Conservation (phyloP, 208 protist species). For the Acanthamoeba divionensis region DNA sequence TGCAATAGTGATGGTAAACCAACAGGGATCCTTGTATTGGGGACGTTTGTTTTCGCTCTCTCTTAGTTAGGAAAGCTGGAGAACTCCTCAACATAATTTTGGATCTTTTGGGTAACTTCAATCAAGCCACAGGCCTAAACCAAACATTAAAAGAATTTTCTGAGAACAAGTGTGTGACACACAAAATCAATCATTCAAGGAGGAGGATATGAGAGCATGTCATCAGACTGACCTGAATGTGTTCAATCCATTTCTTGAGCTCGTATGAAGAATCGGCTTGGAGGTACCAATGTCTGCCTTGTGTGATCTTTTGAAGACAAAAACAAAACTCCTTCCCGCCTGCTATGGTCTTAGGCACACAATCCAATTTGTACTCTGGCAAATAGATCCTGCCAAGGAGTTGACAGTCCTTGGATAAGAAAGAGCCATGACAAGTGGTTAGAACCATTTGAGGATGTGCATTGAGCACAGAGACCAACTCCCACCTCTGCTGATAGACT, state of each 20-base stretch:
- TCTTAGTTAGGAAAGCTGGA: too few relatives aligned
- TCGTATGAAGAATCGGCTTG: background rate
- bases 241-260: background rate
- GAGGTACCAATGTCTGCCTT: background rate
- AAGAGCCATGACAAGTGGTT: background rate
- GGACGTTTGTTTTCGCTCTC: too few relatives aligned
- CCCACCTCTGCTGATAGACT: background rate
- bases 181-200: too few relatives aligned
- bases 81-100: too few relatives aligned
- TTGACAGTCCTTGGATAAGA: background rate
- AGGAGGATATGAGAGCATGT: too few relatives aligned
- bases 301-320: background rate
- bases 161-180: too few relatives aligned
- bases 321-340: background rate
- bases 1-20: too few relatives aligned
- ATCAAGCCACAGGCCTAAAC: too few relatives aligned
- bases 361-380: background rate
- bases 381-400: background rate
- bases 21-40: too few relatives aligned
- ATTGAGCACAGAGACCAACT: background rate
- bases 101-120: too few relatives aligned
- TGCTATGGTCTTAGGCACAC: background rate
- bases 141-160: too few relatives aligned
- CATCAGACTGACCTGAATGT: background rate
- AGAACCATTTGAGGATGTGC: background rate